These are phyloP conservation scores for Pseudomassariella vexata DNA, from an alignment of 2,329 filamentous ascomycete species.

Conservation along the genomic window DNA sequence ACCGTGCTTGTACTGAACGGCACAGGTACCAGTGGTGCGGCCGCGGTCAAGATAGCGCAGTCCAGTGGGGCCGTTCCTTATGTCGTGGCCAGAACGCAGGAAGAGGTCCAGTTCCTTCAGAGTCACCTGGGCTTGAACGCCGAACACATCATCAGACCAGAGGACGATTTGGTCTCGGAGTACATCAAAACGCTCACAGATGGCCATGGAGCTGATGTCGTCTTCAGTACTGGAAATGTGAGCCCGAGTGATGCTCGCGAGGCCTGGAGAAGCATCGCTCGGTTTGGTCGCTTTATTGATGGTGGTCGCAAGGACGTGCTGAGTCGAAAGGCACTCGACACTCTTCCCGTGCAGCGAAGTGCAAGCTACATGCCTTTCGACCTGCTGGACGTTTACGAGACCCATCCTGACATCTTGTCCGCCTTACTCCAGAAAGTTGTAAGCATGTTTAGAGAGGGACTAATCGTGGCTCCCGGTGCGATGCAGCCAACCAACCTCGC, in stretches of 20 bases:
- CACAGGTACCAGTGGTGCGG: conserved; percentile 13
- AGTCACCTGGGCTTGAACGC: conserved; percentile 7
- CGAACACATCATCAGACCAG: conserved; percentile 7
- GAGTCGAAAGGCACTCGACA: conserved; percentile 14
- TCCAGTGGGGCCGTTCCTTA: conserved; percentile 11
- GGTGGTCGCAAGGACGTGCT: conserved; percentile 16
- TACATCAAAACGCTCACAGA: conserved; percentile 6
- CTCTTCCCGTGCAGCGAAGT: conserved; percentile 14
- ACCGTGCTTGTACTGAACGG: conserved; percentile 15
- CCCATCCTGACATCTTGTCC: conserved; percentile 10
- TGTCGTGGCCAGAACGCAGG: conserved; percentile 9
- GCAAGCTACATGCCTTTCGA: conserved; percentile 20
- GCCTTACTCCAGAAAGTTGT: conserved; percentile 10
- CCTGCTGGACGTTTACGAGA: conserved; percentile 14
- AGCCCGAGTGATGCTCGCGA: conserved; percentile 8
- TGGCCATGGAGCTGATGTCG: conserved; percentile 12
- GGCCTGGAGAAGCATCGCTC: conserved; percentile 14
- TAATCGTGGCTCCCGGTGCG: conserved; percentile 6
- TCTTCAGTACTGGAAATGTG: conserved; percentile 12
- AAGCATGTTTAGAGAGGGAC: conserved; percentile 4
- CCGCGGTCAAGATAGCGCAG: conserved; percentile 15
- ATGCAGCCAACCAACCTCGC: conserved; percentile 8
- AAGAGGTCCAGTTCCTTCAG: conserved; percentile 10
- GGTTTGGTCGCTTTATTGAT: conserved; percentile 15
- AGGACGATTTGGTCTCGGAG: conserved; percentile 4